Evolutionary conservation across 495 filamentous ascomycete genomes (phyloP).

Genomic region (Penicillium roqueforti): DNA sequence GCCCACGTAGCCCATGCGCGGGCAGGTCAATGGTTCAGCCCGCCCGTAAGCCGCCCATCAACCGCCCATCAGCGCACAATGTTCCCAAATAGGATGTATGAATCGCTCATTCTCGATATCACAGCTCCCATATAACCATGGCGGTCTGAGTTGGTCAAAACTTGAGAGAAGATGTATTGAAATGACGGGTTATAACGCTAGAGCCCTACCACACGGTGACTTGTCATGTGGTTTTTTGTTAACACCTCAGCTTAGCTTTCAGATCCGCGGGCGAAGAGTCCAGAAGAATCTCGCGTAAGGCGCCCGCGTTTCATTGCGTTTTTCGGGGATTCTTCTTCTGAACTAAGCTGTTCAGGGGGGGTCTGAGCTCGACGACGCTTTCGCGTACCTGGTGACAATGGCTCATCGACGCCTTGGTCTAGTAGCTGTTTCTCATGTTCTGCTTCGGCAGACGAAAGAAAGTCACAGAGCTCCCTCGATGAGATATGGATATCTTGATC

Average conservation of each 20-base stretch:
- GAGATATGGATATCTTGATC: constrained; percentile 14
- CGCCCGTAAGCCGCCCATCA: too few relatives aligned
- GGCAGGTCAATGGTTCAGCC: too few relatives aligned
- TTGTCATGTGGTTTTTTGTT: too few relatives aligned
- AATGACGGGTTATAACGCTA: too few relatives aligned
- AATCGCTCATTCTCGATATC: too few relatives aligned
- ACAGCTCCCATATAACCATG: too few relatives aligned
- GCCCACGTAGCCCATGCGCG: too few relatives aligned
- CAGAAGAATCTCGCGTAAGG: constrained; percentile 8
- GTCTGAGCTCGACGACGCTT: constrained; percentile 18
- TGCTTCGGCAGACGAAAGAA: constrained; percentile 13
- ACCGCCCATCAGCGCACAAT: too few relatives aligned
- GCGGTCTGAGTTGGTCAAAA: too few relatives aligned
- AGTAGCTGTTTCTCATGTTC: constrained; percentile 7
- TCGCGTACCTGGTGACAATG: constrained; percentile 3
- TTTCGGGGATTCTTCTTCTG: constrained; percentile 1
- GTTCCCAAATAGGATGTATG: too few relatives aligned
- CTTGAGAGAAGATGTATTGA: too few relatives aligned
- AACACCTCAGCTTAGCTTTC: neutral
- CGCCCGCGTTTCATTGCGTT: neutral
- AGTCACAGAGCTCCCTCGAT: constrained; percentile 14
- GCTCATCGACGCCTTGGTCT: constrained; percentile 7
- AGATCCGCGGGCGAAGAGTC: constrained; percentile 6
- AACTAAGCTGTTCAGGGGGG: constrained; percentile 13
- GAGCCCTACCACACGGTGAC: too few relatives aligned